Conservation (phyloP, 192 early-diverging fungal species). For the Entomortierella lignicola region DNA sequence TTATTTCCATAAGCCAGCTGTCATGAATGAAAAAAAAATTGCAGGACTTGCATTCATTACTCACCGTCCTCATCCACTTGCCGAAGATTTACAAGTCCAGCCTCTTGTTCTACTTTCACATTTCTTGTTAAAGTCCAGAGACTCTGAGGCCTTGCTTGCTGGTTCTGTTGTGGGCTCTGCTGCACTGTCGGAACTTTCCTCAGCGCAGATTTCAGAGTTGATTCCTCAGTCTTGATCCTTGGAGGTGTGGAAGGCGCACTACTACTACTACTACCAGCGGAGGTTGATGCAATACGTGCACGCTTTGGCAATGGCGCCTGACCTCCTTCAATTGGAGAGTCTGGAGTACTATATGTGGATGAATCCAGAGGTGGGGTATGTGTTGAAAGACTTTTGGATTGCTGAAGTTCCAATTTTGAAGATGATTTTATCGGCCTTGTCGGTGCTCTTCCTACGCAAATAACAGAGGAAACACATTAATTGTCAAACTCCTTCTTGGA, state of each 20-base stretch:
- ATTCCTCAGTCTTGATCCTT: constrained; percentile 33
- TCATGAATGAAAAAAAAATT: background rate
- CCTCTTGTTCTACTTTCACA: constrained; percentile 32
- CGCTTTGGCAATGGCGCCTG: constrained; percentile 23
- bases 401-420: constrained; percentile 22
- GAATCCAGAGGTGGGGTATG: constrained; percentile 15
- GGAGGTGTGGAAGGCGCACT: constrained; percentile 51
- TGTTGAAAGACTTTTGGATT: constrained; percentile 8
- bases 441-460: constrained; percentile 20
- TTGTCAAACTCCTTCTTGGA: no score
- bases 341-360: constrained; percentile 15
- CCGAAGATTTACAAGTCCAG: constrained; percentile 22
- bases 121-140: constrained; percentile 28
- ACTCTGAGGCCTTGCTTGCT: constrained; percentile 6
- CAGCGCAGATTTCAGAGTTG: constrained; percentile 21
- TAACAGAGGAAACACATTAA: no score
- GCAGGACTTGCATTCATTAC: background rate
- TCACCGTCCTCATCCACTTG: constrained; percentile 51
- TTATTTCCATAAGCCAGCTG: background rate
- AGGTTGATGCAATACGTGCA: constrained; percentile 22
- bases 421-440: constrained; percentile 36
- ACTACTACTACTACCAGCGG: constrained; percentile 20
- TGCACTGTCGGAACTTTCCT: constrained; percentile 26
- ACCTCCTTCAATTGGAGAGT: constrained; percentile 12
- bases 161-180: background rate